Base-by-base conservation (phyloP, 805 yeast species). In the Maudiozyma bulderi region DNA sequence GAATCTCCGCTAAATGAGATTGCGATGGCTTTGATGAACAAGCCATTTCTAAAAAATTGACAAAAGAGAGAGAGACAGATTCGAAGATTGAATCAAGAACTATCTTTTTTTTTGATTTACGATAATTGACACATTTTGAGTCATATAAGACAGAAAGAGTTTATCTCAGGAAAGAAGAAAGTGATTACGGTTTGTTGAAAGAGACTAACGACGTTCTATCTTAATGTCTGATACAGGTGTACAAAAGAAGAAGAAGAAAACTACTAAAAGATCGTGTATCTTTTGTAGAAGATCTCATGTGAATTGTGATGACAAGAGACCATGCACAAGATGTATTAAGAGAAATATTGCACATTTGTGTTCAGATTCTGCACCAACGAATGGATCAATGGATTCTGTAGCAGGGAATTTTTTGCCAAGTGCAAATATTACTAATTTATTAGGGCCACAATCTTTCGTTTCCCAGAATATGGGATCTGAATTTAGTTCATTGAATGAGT, bases 401-500 rank as follows among this genome's bases (percentile, higher is more conserved):
- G 13, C 44, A 38, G 9, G 43, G 30, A 29, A 35, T 35, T n/a
- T 35, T 3, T 13, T 35, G 11, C 38, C 38, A 28, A 30, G 31
- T 29, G 41, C 13, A 30, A 46, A 43, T 44, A 29, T 33, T 9
- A 45, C 43, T 15, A 41, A 35, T 30, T 28, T 35, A 26, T 13
- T 44, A 26, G 33, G 11, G 14, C 47, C 47, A 61, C 86, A 81
- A 50, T 78, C 84, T 50, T 89, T 89, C 68, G 84, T 80, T 54
- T 85, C 95, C 0, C 96, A 89, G 58, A 95, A 89, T 62, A 95
- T 93, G 0, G 95, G 95, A 2, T 82, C 93, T 20, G 97, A 90
- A 67, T 89, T 90, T 61, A 81, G 88, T 53, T 88, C 96, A 0
- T 71, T 90, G 55, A 88, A 88, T 51, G 96, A 90, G 61, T 90